phyloP scores from a whole-genome alignment of 495 filamentous ascomycete genomes.

The Aspergillus olivimuriae region DNA sequence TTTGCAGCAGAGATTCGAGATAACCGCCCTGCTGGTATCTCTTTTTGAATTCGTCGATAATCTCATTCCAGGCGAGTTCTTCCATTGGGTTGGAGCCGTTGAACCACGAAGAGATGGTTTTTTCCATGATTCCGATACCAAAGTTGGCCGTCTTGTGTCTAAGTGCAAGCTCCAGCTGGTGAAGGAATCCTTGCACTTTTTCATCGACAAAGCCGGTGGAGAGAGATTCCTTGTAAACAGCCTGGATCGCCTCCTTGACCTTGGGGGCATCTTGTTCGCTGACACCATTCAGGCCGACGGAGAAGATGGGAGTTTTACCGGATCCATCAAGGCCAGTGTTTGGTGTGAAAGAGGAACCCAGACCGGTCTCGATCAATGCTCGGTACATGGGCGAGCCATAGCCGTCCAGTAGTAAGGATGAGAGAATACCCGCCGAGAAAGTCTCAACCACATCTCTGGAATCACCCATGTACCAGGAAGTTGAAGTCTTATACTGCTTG shows the following conservation, averaged over 20 bases:
- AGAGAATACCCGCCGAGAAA: conserved; percentile 76
- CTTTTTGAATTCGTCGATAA: conserved; percentile 70
- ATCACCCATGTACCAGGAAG: conserved; percentile 86
- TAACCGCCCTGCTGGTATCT: conserved; percentile 66
- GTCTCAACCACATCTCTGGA: conserved; percentile 74
- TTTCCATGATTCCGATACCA: conserved; percentile 82
- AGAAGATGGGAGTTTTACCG: conserved; percentile 72
- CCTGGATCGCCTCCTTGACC: conserved; percentile 64
- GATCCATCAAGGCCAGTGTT: conserved; percentile 87
- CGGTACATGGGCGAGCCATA: conserved; percentile 93
- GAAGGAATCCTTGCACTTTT: conserved; percentile 89
- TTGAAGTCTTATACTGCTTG: conserved; percentile 87
- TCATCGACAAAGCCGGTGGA: conserved; percentile 74
- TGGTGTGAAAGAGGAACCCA: conserved; percentile 88
- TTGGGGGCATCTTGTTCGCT: conserved; percentile 68
- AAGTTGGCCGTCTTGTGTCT: conserved; percentile 96
- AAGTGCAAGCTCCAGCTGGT: conserved; percentile 82
- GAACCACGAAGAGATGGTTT: conserved; percentile 87
- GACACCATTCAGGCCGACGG: conserved; percentile 82
- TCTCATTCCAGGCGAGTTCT: conserved; percentile 82
- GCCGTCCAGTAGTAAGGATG: conserved; percentile 78
- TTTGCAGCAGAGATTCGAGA: conserved; percentile 77
- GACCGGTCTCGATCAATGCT: conserved; percentile 80
- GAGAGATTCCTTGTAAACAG: conserved; percentile 58
- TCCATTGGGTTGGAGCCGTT: conserved; percentile 91